Evolutionary conservation across 306 rosid genomes (phyloP).

Genomic region (Sicyos baderoa): DNA sequence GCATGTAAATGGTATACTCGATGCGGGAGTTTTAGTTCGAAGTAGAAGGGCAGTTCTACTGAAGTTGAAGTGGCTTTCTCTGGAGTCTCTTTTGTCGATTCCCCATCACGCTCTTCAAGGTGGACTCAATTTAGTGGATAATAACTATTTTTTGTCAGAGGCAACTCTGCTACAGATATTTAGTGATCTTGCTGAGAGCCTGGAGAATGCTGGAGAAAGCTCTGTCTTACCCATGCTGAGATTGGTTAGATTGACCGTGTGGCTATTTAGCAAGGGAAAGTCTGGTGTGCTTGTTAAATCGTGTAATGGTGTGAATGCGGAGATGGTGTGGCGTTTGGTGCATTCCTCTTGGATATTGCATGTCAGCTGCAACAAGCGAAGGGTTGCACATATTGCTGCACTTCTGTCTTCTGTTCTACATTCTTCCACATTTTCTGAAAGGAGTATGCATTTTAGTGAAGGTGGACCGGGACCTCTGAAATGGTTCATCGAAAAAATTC

Average conservation of each 20-base stretch:
- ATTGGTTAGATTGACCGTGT: constrained; percentile 63
- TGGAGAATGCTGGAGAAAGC: constrained; percentile 90
- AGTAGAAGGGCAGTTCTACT: constrained; percentile 75
- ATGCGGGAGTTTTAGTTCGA: constrained; percentile 64
- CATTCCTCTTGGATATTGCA: constrained; percentile 91
- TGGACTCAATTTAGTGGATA: constrained; percentile 40
- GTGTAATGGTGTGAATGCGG: constrained; percentile 41
- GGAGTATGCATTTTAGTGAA: constrained; percentile 59
- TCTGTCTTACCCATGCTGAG: constrained; percentile 80
- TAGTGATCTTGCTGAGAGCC: constrained; percentile 76
- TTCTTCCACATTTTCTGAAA: constrained; percentile 62
- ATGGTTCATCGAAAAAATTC: constrained; percentile 78
- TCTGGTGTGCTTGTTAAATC: constrained; percentile 36
- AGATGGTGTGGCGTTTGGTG: constrained; percentile 92
- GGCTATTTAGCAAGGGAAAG: constrained; percentile 44
- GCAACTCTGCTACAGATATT: constrained; percentile 57
- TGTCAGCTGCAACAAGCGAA: constrained; percentile 79
- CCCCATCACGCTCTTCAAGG: constrained; percentile 43
- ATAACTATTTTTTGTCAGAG: constrained; percentile 36
- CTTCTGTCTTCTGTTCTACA: constrained; percentile 89
- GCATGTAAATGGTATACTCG: constrained; percentile 54
- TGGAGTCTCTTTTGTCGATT: constrained; percentile 69
- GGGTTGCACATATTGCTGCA: constrained; percentile 89
- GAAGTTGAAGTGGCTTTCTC: constrained; percentile 91
- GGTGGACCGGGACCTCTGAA: constrained; percentile 73